Evolutionary conservation across 805 yeast species (phyloP).

Genomic region (Kuraishia capsulata): DNA sequence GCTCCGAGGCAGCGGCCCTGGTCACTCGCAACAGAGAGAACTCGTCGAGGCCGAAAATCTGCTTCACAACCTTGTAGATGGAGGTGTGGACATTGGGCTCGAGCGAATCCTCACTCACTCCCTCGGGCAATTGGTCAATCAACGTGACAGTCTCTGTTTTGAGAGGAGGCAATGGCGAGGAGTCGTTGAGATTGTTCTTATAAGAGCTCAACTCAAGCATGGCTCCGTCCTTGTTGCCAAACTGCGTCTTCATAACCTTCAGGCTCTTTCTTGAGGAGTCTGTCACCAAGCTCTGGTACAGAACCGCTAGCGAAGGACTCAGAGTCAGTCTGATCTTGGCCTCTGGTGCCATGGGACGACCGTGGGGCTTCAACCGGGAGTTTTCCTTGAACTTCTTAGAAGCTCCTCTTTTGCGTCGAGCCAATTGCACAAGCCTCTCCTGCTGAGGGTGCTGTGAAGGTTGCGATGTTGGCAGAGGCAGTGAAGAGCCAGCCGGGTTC

Average conservation of each 20-base stretch:
- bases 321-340: slow-evolving; percentile 38
- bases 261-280: slow-evolving; percentile 15
- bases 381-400: not conserved
- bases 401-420: slow-evolving; percentile 1
- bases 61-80: slow-evolving; percentile 35
- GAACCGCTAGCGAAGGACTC: slow-evolving; percentile 31
- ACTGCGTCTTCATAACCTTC: slow-evolving; percentile 11
- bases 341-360: slow-evolving; percentile 40
- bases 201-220: slow-evolving; percentile 2
- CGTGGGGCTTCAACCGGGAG: slow-evolving; percentile 16
- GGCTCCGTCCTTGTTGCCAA: slow-evolving; percentile 3
- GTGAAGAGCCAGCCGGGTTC: not conserved
- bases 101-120: not conserved
- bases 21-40: slow-evolving; percentile 43
- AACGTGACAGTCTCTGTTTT: not conserved
- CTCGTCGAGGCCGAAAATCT: slow-evolving; percentile 29
- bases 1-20: slow-evolving; percentile 42
- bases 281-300: slow-evolving; percentile 32
- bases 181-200: slow-evolving; percentile 1
- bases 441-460: not conserved
- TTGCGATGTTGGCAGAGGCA: too few relatives aligned
- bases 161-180: slow-evolving; percentile 2
- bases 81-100: slow-evolving; percentile 24
- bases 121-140: not conserved
- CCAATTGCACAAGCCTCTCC: slow-evolving; percentile 3